Evolutionary conservation across 2,329 filamentous ascomycete genomes (phyloP).

Genomic region (Penicillium sp.): DNA sequence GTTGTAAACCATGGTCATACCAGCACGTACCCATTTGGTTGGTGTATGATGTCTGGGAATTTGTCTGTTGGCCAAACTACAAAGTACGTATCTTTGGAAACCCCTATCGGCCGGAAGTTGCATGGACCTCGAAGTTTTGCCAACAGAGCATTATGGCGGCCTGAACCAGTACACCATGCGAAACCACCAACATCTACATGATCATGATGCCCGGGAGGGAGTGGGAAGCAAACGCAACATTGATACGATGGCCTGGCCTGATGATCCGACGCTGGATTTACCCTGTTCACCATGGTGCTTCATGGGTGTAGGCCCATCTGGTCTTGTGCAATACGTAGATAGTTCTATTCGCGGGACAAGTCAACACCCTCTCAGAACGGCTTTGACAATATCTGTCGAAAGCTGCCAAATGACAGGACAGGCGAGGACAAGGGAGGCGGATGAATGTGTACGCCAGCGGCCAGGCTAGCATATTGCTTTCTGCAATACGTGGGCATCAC

Average conservation of each 20-base stretch:
- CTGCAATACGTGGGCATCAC: background rate
- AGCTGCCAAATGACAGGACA: conserved; percentile 6
- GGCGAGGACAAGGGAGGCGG: background rate
- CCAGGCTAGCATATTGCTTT: background rate
- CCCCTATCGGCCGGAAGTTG: background rate
- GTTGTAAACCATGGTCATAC: conserved; percentile 14
- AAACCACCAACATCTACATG: background rate
- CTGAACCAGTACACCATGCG: background rate
- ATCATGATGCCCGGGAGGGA: background rate
- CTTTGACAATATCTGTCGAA: conserved; percentile 8
- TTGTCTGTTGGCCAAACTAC: background rate
- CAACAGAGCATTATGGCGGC: background rate
- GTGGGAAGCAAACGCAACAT: background rate
- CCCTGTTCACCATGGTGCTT: conserved; percentile 10
- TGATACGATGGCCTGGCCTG: conserved; percentile 9
- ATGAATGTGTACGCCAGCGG: background rate
- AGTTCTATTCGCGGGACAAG: conserved; percentile 27
- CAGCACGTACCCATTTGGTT: background rate
- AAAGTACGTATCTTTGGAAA: background rate
- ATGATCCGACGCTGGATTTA: background rate
- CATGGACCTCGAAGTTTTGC: background rate
- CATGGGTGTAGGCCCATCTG: conserved; percentile 15
- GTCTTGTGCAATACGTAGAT: conserved; percentile 37
- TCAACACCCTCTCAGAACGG: conserved; percentile 13
- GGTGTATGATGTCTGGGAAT: background rate